Evolutionary conservation across 352 stramenopile genomes (phyloP), one percentile per base, ranked within the genome.

Genomic region (Pilasporangium apinafurcum): DNA sequence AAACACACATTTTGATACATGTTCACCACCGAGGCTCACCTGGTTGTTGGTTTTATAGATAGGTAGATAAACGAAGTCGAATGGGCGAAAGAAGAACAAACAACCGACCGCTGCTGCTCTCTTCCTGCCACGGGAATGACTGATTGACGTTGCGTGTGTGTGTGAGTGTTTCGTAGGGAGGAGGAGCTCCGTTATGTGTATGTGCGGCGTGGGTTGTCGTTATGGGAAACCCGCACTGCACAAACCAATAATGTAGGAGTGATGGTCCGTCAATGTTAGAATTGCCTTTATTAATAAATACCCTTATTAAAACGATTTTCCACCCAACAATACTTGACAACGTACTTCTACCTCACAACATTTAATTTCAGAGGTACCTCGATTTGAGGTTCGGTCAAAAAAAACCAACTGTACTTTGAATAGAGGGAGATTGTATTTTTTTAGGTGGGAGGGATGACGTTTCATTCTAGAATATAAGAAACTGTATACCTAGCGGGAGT

Each of bases 51-150:
- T 18, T 16, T 21, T 18, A 27, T 9, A 16, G 27, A 36, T 22
- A 20, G 41, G 22, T 16, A 18, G 30, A 36, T 27, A 36, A 18
- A 8, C 18, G 31, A 22, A 38, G 7, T n/a, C 10, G 37, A 14
- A 37, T 18, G 24, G 16, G n/a, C 18, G 24, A 31, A 39, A 24
- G 40, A 18, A 24, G 42, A 49, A 33, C 42, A 49, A 49, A n/a
- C 42, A 49, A 49, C 42, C 42, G 42, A 49, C 40, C 42, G 42
- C 42, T 49, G 42, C 42, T 49, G 42, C 42, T 49, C n/a, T n/a
- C n/a, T n/a, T n/a, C n/a, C n/a, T n/a, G n/a, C n/a, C n/a, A n/a
- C n/a, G n/a, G n/a, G n/a, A n/a, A n/a, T n/a, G n/a, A n/a, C n/a
- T n/a, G n/a, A n/a, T n/a, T n/a, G n/a, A n/a, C n/a, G 29, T 37